Evolutionary conservation across 2,329 filamentous ascomycete species (phyloP), one percentile per base, ranked within the genome.

Genomic region (Clonostachys solani): DNA sequence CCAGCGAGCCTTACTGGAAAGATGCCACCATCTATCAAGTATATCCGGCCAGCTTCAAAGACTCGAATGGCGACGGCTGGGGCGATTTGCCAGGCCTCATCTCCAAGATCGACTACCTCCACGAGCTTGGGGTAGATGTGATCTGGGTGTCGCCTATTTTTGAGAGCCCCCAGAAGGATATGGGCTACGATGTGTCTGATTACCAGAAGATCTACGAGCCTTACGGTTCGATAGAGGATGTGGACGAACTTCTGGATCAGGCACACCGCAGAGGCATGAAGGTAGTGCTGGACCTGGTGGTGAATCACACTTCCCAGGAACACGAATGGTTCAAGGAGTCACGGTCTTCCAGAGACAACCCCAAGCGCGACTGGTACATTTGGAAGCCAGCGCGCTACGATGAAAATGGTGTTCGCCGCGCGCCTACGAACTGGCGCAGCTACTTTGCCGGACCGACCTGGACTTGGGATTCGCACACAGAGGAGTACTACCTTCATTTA

Each of bases 161-260:
- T 48, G 71, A 75, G n/a, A 72, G 68, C 41, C 84, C 84, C 0
- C 80, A 83, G 51, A 68, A 76, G 15, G 84, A 89, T 50, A 86
- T 87, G 83, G 85, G 84, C 29, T 88, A 88, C 56, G 86, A 88
- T 54, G 79, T 88, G n/a, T 77, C 77, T 0, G 78, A 89, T 58
- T 89, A 89, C 52, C 76, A 82, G 52, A 74, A 71, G 37, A 84
- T 90, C 33, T 77, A 87, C 50, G 71, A 77, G 1, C 75, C 78
- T 2, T 90, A 87, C 52, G 86, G 87, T 6, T 84, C 80, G 2
- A 67, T 89, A 12, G 69, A 74, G 40, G 84, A 90, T 58, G 79
- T 89, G 23, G 83, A 89, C 44, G 63, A 65, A 0, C 60, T 90
- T 33, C 79, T 87, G n/a, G 51, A 69, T 17, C 77, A 77, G 12